Percentiles rank a stretch among this genome's conserved stretches.
These are phyloP conservation scores for Globisporangium nagaii DNA, from an alignment of 352 stramenopile species.

Conservation along the genomic window DNA sequence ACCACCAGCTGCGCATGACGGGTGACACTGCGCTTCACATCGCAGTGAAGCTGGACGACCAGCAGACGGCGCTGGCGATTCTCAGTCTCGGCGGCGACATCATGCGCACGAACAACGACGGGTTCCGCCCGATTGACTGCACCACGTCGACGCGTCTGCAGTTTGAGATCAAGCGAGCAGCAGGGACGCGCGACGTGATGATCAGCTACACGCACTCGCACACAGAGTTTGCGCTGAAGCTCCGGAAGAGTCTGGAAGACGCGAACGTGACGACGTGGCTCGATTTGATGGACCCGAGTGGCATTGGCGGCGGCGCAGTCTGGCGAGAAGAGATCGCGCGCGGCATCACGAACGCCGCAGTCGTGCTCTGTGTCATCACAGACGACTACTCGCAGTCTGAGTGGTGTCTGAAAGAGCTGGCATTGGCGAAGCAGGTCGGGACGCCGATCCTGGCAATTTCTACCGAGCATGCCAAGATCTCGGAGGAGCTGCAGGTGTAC, in stretches of 20 bases:
- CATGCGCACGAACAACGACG: constrained; percentile 67
- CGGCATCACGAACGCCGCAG: constrained; percentile 49
- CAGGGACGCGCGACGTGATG: constrained; percentile 64
- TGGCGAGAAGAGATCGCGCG: constrained; percentile 69
- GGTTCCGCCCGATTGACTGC: constrained; percentile 55
- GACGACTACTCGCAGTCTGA: constrained; percentile 55
- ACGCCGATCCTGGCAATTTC: constrained; percentile 78
- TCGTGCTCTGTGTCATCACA: constrained; percentile 54
- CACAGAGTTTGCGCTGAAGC: constrained; percentile 53
- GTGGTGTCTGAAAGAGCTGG: constrained; percentile 64
- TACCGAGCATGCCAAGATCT: constrained; percentile 61
- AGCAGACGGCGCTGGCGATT: constrained; percentile 62
- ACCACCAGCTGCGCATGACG: constrained; percentile 56
- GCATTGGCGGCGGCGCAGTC: constrained; percentile 51
- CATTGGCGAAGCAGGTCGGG: constrained; percentile 64
- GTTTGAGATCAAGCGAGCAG: constrained; percentile 67
- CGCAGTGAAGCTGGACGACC: constrained; percentile 75
- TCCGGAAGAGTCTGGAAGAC: constrained; percentile 50
- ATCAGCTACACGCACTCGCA: constrained; percentile 73
- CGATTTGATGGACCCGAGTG: constrained; percentile 60
- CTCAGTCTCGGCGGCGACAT: constrained; percentile 71
- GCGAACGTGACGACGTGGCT: constrained; percentile 64
- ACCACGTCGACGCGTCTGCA: constrained; percentile 57
- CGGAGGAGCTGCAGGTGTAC: constrained; percentile 82
- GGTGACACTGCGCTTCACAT: constrained; percentile 75